Conservation (phyloP, 352 stramenopile genomes). For the Hyaloperonospora arabidopsidis region DNA sequence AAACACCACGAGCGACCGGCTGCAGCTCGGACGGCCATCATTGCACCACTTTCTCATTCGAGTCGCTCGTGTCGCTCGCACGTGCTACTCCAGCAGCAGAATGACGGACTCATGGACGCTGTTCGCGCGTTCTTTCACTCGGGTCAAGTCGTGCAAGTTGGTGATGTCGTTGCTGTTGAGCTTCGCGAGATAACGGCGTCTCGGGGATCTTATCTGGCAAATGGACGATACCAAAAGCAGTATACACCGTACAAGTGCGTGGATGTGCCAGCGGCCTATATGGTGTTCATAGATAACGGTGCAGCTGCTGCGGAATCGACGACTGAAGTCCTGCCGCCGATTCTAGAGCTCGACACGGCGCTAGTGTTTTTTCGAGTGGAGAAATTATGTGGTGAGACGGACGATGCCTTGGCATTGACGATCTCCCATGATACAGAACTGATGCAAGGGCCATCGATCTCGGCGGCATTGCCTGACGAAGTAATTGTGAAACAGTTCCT, state of each 20-base stretch:
- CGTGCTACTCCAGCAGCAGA: slow-evolving; percentile 39
- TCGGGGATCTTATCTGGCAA: slow-evolving; percentile 13
- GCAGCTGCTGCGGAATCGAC: slow-evolving; percentile 3
- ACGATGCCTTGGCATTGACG: slow-evolving; percentile 32
- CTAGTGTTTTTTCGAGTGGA: slow-evolving; percentile 76
- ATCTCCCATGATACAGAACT: slow-evolving; percentile 61
- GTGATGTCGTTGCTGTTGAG: slow-evolving; percentile 62
- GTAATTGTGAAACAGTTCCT: slow-evolving; percentile 45
- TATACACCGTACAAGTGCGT: slow-evolving; percentile 40
- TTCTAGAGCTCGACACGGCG: slow-evolving; percentile 48
- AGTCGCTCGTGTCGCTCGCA: slow-evolving; percentile 55
- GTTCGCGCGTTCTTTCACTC: slow-evolving; percentile 53
- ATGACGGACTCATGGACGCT: slow-evolving; percentile 46
- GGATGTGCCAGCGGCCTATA: slow-evolving; percentile 32
- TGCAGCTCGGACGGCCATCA: slow-evolving; percentile 47
- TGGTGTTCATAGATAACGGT: slow-evolving; percentile 16
- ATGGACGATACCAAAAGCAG: slow-evolving; percentile 14
- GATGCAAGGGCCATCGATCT: slow-evolving; percentile 50
- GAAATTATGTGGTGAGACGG: slow-evolving; percentile 27
- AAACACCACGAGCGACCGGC: slow-evolving; percentile 49
- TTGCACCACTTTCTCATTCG: slow-evolving; percentile 53
- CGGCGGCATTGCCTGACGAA: slow-evolving; percentile 47
- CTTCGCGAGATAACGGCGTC: slow-evolving; percentile 39
- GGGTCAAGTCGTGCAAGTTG: slow-evolving; percentile 52
- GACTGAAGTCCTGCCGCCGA: slow-evolving; percentile 35